Evolutionary conservation across 2,329 filamentous ascomycete genomes (phyloP).

Genomic region (Aspergillus calidoustus): DNA sequence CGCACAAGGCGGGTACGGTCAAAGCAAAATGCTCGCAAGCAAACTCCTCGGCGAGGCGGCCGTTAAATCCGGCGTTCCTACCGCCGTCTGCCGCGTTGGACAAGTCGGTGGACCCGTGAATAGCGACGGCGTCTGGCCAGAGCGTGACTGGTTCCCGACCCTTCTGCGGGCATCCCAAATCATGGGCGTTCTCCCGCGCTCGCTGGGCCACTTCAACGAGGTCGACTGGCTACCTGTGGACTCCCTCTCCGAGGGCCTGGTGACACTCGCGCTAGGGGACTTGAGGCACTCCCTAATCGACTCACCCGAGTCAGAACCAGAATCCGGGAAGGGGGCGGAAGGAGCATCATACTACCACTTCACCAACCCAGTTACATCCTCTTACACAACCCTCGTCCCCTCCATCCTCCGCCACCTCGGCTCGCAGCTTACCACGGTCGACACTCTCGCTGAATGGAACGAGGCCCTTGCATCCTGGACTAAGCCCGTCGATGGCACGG

Average conservation of each 20-base stretch:
- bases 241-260: constrained; percentile 1
- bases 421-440: background rate
- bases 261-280: constrained; percentile 1
- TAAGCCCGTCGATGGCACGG: background rate
- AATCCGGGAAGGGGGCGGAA: background rate
- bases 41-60: constrained; percentile 8
- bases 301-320: background rate
- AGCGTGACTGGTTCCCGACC: constrained; percentile 16
- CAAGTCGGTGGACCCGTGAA: constrained; percentile 12
- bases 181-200: constrained; percentile 7
- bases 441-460: background rate
- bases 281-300: background rate
- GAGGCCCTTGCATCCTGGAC: constrained; percentile 5
- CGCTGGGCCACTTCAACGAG: background rate
- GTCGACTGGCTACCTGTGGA: constrained; percentile 20
- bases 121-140: constrained; percentile 3
- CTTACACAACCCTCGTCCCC: constrained; percentile 1
- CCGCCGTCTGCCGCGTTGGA: constrained; percentile 14
- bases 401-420: background rate
- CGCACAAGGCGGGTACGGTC: constrained; percentile 12
- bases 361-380: constrained; percentile 4
- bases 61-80: background rate
- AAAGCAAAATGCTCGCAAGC: constrained; percentile 19
- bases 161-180: constrained; percentile 1
- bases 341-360: constrained; percentile 12